Percentiles rank a stretch among this genome's conserved stretches.
phyloP scores from a whole-genome alignment of 2,329 filamentous ascomycete species.

The Emmonsiellopsis sp. region DNA sequence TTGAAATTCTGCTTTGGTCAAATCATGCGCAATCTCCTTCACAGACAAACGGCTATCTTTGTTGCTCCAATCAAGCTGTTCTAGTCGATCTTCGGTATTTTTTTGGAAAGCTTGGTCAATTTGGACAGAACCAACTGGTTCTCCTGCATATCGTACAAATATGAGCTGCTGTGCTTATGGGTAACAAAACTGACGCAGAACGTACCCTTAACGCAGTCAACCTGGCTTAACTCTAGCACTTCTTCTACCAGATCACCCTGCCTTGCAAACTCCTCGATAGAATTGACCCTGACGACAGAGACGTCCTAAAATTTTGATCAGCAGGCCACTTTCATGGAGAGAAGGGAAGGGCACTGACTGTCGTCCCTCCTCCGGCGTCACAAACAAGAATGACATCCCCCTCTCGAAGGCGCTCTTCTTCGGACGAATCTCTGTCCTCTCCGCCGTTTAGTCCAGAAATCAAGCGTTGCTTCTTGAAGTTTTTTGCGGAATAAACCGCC shows the following conservation, averaged over 20 bases:
- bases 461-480: not conserved
- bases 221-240: not conserved
- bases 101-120: slow-evolving; percentile 4
- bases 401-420: not conserved
- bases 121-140: slow-evolving; percentile 2
- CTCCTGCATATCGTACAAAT: not conserved
- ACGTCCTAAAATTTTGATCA: slow-evolving; percentile 1
- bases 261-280: not conserved
- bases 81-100: not conserved
- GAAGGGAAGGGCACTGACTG: not conserved
- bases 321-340: not conserved
- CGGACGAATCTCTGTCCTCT: not conserved
- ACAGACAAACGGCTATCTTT: not conserved
- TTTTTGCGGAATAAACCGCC: slow-evolving; percentile 1
- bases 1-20: not conserved
- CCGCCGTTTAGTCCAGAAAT: not conserved
- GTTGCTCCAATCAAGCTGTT: not conserved
- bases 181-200: not conserved
- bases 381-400: slow-evolving; percentile 2
- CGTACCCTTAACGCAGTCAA: slow-evolving; percentile 2
- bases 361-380: slow-evolving; percentile 5
- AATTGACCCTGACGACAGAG: not conserved
- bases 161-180: not conserved
- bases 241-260: not conserved
- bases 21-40: not conserved